Conservation (phyloP, 169 alveolate species). For the Babesia ovata region DNA sequence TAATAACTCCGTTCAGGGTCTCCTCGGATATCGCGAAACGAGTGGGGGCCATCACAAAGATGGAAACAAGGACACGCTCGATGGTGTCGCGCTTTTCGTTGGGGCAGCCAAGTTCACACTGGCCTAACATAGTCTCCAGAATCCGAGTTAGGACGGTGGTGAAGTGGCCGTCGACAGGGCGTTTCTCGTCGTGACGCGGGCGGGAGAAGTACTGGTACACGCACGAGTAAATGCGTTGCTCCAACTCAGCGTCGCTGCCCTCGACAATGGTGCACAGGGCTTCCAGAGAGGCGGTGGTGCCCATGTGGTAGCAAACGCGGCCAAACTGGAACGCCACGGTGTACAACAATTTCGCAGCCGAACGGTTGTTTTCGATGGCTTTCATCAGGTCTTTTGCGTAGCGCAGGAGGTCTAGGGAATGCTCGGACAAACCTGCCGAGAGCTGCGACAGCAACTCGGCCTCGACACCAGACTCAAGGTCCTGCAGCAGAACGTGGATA, state of each 20-base stretch:
- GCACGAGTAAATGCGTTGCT: constrained; percentile 3
- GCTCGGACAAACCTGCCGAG: background rate
- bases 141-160: constrained; percentile 7
- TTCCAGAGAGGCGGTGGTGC: constrained; percentile 28
- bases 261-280: constrained; percentile 22
- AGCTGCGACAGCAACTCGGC: constrained; percentile 15
- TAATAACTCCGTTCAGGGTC: background rate
- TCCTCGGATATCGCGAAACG: constrained; percentile 41
- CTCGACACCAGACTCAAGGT: constrained; percentile 3
- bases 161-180: constrained; percentile 17
- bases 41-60: constrained; percentile 28
- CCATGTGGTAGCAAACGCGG: background rate
- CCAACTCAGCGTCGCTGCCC: background rate
- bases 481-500: constrained; percentile 32
- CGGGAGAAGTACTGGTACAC: constrained; percentile 32
- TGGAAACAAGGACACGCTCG: constrained; percentile 45
- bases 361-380: background rate
- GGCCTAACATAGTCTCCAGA: constrained; percentile 18
- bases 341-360: background rate
- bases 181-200: constrained; percentile 4
- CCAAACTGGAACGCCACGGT: constrained; percentile 7
- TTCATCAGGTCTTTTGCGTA: constrained; percentile 21
- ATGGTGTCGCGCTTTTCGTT: constrained; percentile 17
- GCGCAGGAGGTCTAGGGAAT: background rate
- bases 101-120: constrained; percentile 31